Evolutionary conservation across 495 filamentous ascomycete genomes (phyloP).

Genomic region (Patellaria atrata): DNA sequence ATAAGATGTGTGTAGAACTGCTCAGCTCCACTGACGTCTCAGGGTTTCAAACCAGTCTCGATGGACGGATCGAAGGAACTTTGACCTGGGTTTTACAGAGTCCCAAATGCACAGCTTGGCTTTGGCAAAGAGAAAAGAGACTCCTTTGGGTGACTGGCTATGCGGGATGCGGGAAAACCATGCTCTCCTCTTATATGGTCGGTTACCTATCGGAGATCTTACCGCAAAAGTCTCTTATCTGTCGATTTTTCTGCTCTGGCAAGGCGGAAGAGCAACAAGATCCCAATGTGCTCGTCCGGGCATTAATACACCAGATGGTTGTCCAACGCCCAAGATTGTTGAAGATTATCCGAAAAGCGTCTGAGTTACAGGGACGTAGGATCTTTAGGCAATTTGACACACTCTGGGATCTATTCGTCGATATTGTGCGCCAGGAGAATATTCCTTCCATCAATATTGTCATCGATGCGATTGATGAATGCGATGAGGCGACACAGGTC

Average conservation of each 20-base stretch:
- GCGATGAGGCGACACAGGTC: slow-evolving; percentile 8
- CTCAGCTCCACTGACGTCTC: slow-evolving; percentile 8
- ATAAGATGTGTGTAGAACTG: slow-evolving; percentile 10
- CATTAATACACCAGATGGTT: slow-evolving; percentile 15
- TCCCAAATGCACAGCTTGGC: slow-evolving; percentile 10
- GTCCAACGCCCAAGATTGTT: slow-evolving; percentile 9
- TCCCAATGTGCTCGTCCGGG: slow-evolving; percentile 8
- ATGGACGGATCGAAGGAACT: slow-evolving; percentile 8
- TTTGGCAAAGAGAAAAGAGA: slow-evolving; percentile 4
- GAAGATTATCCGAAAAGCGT: slow-evolving; percentile 12
- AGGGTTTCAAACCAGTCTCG: slow-evolving; percentile 8
- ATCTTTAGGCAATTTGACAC: slow-evolving; percentile 7
- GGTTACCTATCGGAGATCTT: slow-evolving; percentile 3
- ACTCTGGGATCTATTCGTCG: slow-evolving; percentile 13
- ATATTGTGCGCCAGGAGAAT: slow-evolving; percentile 4
- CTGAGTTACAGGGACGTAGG: slow-evolving; percentile 5
- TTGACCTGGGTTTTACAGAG: slow-evolving; percentile 13
- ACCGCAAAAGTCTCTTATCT: slow-evolving; percentile 5
- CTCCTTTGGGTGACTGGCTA: slow-evolving; percentile 18
- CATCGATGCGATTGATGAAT: slow-evolving; percentile 19
- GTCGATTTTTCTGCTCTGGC: slow-evolving; percentile 16
- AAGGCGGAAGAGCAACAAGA: slow-evolving; percentile 9
- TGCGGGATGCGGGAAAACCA: slow-evolving; percentile 16
- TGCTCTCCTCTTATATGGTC: slow-evolving; percentile 11
- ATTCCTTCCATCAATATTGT: slow-evolving; percentile 7